A percentile compares a stretch with the other conserved stretches of the same genome.
phyloP scores from a whole-genome alignment of 148 eudicot genomes.

The Linanthus parryae region DNA sequence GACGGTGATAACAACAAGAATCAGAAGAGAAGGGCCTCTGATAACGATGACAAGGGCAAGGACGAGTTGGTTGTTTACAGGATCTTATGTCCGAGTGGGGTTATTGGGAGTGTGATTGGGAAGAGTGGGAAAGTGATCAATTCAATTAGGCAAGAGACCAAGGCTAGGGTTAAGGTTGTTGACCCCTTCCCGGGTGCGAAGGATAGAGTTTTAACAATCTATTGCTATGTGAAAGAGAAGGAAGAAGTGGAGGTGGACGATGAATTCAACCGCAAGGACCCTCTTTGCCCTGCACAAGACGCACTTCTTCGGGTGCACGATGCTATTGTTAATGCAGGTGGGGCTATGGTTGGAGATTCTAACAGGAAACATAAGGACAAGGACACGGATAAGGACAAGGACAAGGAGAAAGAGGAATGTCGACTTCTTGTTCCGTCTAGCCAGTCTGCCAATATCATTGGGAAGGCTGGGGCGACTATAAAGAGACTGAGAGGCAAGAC shows the following conservation, averaged over 20 bases:
- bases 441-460: constrained; percentile 90
- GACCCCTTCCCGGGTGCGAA: constrained; percentile 92
- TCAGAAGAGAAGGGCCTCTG: constrained; percentile 54
- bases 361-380: constrained; percentile 45
- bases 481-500: constrained; percentile 82
- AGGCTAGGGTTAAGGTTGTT: constrained; percentile 84
- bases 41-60: constrained; percentile 52
- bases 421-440: constrained; percentile 90
- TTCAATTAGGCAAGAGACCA: constrained; percentile 67
- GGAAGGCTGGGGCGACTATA: constrained; percentile 81
- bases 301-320: constrained; percentile 77
- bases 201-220: constrained; percentile 73
- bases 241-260: constrained; percentile 61
- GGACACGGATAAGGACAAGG: constrained; percentile 52
- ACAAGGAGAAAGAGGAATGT: no score
- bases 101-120: constrained; percentile 95
- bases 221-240: constrained; percentile 79
- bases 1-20: constrained; percentile 47
- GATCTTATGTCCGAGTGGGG: constrained; percentile 72
- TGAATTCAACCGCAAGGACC: constrained; percentile 48
- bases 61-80: constrained; percentile 71
- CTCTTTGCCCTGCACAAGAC: constrained; percentile 88
- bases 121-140: constrained; percentile 91
- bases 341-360: constrained; percentile 47
- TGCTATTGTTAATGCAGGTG: constrained; percentile 64